These are phyloP conservation scores for Blumeriella jaapii DNA, from an alignment of 2,329 filamentous ascomycete species.

Conservation along the genomic window DNA sequence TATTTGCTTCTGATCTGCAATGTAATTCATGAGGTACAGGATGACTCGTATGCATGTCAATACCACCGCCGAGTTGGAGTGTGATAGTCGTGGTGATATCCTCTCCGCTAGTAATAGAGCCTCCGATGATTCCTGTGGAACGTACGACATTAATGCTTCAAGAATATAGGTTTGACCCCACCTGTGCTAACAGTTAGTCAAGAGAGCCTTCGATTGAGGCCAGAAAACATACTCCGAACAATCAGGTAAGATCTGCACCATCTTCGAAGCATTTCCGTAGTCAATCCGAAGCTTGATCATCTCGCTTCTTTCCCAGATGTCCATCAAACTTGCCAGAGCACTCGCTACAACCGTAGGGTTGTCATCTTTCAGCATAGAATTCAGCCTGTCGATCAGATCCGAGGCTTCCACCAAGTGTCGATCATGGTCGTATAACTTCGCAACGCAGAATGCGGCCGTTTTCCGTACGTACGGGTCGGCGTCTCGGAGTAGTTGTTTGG, in stretches of 20 bases:
- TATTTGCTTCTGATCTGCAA: constrained; percentile 81
- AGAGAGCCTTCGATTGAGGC: neutral
- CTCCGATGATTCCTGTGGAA: constrained; percentile 82
- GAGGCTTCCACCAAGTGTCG: constrained; percentile 78
- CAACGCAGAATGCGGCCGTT: constrained; percentile 90
- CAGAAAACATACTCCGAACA: constrained; percentile 93
- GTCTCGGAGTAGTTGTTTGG: constrained; percentile 76
- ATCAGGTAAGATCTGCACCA: constrained; percentile 90
- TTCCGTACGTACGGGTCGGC: constrained; percentile 93
- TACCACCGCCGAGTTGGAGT: constrained; percentile 93
- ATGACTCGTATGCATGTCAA: constrained; percentile 94
- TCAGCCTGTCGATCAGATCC: constrained; percentile 84
- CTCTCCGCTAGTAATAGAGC: constrained; percentile 83
- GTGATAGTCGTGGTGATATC: constrained; percentile 88
- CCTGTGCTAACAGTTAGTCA: constrained; percentile 34
- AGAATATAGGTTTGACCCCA: constrained; percentile 99
- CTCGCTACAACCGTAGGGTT: constrained; percentile 97
- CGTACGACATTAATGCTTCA: constrained; percentile 94
- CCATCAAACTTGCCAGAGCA: constrained; percentile 80
- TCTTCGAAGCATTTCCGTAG: constrained; percentile 93
- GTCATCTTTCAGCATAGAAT: constrained; percentile 81
- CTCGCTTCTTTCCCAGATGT: constrained; percentile 97
- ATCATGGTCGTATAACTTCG: constrained; percentile 97
- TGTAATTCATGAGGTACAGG: constrained; percentile 98
- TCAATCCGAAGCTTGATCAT: constrained; percentile 97